Evolutionary conservation across 495 filamentous ascomycete species (phyloP).

Genomic region (Recurvomyces mirabilis): DNA sequence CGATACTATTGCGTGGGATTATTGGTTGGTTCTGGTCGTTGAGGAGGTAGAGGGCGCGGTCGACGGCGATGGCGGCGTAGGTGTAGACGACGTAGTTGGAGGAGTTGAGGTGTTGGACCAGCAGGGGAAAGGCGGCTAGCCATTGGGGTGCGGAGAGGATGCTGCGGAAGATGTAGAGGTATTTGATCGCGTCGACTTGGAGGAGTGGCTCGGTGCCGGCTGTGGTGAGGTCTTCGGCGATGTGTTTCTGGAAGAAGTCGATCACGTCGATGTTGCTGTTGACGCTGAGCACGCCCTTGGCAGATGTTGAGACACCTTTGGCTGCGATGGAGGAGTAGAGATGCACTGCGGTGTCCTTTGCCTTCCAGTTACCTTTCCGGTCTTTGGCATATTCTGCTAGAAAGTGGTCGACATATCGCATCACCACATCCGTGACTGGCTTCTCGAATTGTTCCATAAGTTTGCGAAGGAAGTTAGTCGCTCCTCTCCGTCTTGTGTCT

Average conservation of each 20-base stretch:
- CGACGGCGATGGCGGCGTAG: conserved; percentile 88
- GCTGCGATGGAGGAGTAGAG: conserved; percentile 89
- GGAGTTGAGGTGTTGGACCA: conserved; percentile 80
- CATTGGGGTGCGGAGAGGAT: conserved; percentile 78
- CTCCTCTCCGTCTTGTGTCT: conserved; percentile 80
- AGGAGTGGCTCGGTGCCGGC: conserved; percentile 67
- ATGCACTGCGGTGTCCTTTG: conserved; percentile 94
- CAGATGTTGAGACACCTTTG: conserved; percentile 72
- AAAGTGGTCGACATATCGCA: conserved; percentile 70
- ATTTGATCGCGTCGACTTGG: conserved; percentile 96
- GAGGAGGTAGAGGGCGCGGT: conserved; percentile 74
- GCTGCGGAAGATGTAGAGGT: conserved; percentile 87
- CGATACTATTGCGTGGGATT: conserved; percentile 60
- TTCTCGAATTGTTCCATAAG: conserved; percentile 79
- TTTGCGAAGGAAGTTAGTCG: conserved; percentile 83
- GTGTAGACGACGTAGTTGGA: conserved; percentile 91
- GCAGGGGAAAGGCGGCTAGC: conserved; percentile 72
- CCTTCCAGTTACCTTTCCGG: conserved; percentile 72
- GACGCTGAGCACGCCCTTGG: conserved; percentile 78
- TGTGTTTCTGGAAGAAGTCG: conserved; percentile 82
- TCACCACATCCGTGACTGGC: conserved; percentile 69
- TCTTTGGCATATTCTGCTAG: conserved; percentile 56
- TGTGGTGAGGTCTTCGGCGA: conserved; percentile 69
- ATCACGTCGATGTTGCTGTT: conserved; percentile 70
- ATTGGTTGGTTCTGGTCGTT: conserved; percentile 60